Percentiles rank a stretch among this genome's conserved stretches.
These are phyloP conservation scores for Angomonas deanei DNA, from an alignment of 208 protist species.

Conservation along the genomic window DNA sequence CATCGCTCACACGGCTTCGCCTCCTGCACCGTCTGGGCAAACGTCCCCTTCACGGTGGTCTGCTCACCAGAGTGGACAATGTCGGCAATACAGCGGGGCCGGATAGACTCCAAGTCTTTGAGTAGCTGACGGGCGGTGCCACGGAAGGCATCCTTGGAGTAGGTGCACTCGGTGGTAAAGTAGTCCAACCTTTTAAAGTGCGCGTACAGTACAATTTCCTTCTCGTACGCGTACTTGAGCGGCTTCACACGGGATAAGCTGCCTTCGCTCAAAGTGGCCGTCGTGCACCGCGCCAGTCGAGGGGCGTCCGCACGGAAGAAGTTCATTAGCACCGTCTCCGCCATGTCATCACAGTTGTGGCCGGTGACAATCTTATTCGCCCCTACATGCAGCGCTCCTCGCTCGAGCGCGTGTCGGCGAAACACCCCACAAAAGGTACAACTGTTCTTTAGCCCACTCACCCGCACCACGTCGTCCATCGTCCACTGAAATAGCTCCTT, in stretches of 20 bases:
- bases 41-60: conserved; percentile 52
- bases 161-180: conserved; percentile 97
- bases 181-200: conserved; percentile 97
- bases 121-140: conserved; percentile 90
- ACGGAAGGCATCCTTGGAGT: conserved; percentile 96
- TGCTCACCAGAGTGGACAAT: conserved; percentile 89
- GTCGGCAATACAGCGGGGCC: conserved; percentile 88
- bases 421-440: conserved; percentile 98
- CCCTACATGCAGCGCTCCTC: conserved; percentile 82
- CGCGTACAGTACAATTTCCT: conserved; percentile 98
- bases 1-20: conserved; percentile 75
- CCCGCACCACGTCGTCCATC: conserved; percentile 96
- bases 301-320: conserved; percentile 92
- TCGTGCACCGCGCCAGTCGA: conserved; percentile 89
- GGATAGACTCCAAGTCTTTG: conserved; percentile 92
- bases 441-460: conserved; percentile 91
- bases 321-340: conserved; percentile 98
- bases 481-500: conserved; percentile 96
- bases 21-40: conserved; percentile 33
- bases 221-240: conserved; percentile 97
- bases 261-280: conserved; percentile 18
- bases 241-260: conserved; percentile 92
- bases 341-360: conserved; percentile 98
- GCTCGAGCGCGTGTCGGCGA: conserved; percentile 94
- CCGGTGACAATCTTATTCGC: conserved; percentile 95